A percentile compares a stretch with the other conserved stretches of the same genome.
Evolutionary conservation across 2,329 filamentous ascomycete species (phyloP).

Genomic region (Talaromyces atroroseus): DNA sequence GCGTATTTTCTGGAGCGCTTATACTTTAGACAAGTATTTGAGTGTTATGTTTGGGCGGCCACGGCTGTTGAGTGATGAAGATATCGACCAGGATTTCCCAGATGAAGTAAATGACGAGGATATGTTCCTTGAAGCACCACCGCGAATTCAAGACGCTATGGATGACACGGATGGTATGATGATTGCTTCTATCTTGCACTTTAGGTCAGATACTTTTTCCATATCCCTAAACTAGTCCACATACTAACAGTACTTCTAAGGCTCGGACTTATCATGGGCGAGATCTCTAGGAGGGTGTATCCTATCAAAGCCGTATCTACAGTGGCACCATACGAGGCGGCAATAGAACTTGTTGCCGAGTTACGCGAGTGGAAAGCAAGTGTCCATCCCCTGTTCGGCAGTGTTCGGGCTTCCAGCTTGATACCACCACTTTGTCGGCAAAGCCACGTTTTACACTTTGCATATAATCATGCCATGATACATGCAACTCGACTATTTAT

Average conservation of each 20-base stretch:
- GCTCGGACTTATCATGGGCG: slow-evolving; percentile 48
- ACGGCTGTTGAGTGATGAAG: slow-evolving; percentile 56
- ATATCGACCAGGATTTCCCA: slow-evolving; percentile 59
- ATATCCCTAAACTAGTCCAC: not conserved
- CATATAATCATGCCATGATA: slow-evolving; percentile 36
- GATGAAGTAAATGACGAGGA: slow-evolving; percentile 53
- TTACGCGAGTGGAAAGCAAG: slow-evolving; percentile 34
- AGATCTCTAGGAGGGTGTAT: slow-evolving; percentile 44
- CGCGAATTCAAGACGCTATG: slow-evolving; percentile 27
- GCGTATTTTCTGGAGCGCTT: slow-evolving; percentile 59
- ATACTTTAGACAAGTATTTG: slow-evolving; percentile 59
- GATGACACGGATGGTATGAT: slow-evolving; percentile 36
- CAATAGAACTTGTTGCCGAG: slow-evolving; percentile 29
- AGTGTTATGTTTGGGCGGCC: slow-evolving; percentile 60
- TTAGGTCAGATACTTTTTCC: slow-evolving; percentile 21
- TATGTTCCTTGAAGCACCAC: slow-evolving; percentile 42
- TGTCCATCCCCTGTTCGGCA: slow-evolving; percentile 32
- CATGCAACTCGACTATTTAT: slow-evolving; percentile 34
- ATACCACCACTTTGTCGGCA: slow-evolving; percentile 35
- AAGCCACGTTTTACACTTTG: slow-evolving; percentile 35
- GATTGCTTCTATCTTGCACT: slow-evolving; percentile 36
- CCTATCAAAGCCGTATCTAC: slow-evolving; percentile 28
- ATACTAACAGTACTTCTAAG: slow-evolving; percentile 18
- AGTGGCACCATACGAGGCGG: slow-evolving; percentile 28
- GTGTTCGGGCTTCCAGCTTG: slow-evolving; percentile 30